Evolutionary conservation across 257 asterid genomes (phyloP).

Genomic region (Solanum stenotomum): DNA sequence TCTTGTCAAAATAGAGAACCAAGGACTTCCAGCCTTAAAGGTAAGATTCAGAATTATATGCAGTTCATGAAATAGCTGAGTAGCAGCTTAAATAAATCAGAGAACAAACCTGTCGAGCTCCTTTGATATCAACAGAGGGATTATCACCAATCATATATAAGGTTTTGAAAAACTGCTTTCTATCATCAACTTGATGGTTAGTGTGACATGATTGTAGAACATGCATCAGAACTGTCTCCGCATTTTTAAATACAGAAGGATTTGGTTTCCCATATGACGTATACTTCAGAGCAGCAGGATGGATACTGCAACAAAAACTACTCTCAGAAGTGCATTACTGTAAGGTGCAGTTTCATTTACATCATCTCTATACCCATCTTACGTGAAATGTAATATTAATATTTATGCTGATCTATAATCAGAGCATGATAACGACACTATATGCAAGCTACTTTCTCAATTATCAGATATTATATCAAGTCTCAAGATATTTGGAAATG

Average conservation of each 20-base stretch:
- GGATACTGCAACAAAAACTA: slow-evolving; percentile 38
- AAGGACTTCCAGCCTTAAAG: slow-evolving; percentile 63
- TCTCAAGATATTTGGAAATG: neutral
- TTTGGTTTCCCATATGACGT: slow-evolving; percentile 83
- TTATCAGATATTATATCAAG: neutral
- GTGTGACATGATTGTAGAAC: slow-evolving; percentile 21
- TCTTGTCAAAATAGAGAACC: slow-evolving; percentile 89
- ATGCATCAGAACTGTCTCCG: slow-evolving; percentile 55
- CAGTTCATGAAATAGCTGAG: neutral
- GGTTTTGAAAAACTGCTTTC: slow-evolving; percentile 32
- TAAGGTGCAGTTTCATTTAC: neutral
- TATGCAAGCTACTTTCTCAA: neutral
- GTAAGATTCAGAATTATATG: neutral
- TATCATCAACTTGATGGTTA: slow-evolving; percentile 10
- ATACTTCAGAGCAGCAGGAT: slow-evolving; percentile 51
- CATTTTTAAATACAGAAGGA: slow-evolving; percentile 65
- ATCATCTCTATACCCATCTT: neutral
- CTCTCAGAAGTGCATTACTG: neutral
- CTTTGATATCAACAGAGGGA: slow-evolving; percentile 73
- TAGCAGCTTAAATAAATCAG: neutral
- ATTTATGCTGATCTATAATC: neutral
- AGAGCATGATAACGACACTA: neutral
- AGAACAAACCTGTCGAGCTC: slow-evolving; percentile 68
- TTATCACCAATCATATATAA: slow-evolving; percentile 91
- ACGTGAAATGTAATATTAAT: neutral